Conservation (phyloP, 768 basidiomycete genomes). For the Clitopilus passeckerianus region DNA sequence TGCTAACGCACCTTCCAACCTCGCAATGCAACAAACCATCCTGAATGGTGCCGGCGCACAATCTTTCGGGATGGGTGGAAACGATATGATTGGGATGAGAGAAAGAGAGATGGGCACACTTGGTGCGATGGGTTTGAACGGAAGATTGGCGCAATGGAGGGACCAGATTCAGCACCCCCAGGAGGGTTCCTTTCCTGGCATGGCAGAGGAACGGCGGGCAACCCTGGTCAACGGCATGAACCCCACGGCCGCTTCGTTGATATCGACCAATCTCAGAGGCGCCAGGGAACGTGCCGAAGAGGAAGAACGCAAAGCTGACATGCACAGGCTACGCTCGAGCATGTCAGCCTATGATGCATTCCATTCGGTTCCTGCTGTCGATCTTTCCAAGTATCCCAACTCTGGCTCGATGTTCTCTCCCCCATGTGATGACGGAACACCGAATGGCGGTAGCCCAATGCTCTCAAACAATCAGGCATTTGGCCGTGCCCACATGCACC, state of each 20-base stretch:
- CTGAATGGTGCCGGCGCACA: slow-evolving; percentile 15
- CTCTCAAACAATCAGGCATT: not conserved
- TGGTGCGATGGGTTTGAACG: slow-evolving; percentile 40
- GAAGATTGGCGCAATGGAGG: slow-evolving; percentile 32
- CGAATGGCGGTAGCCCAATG: slow-evolving; percentile 12
- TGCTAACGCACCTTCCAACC: slow-evolving; percentile 16
- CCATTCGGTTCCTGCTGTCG: slow-evolving; percentile 50
- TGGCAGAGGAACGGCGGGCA: not conserved
- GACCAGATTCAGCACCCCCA: slow-evolving; percentile 21
- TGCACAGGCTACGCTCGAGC: slow-evolving; percentile 34
- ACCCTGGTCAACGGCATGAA: slow-evolving; percentile 11
- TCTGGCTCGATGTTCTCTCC: slow-evolving; percentile 14
- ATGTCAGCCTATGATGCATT: slow-evolving; percentile 72
- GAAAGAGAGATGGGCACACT: slow-evolving; percentile 45
- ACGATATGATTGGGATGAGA: slow-evolving; percentile 19
- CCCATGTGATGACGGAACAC: slow-evolving; percentile 6
- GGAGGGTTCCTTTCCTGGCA: slow-evolving; percentile 7
- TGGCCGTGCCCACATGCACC: slow-evolving; percentile 7
- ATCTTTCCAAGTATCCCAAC: slow-evolving; percentile 25
- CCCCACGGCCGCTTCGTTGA: slow-evolving; percentile 25
- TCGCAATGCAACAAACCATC: slow-evolving; percentile 13
- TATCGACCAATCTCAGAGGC: slow-evolving; percentile 34
- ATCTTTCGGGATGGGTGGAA: slow-evolving; percentile 17
- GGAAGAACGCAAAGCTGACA: slow-evolving; percentile 52
- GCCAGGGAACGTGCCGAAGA: slow-evolving; percentile 61